Evolutionary conservation across 2,329 filamentous ascomycete genomes (phyloP).

Genomic region (Harringtonia lauricola): DNA sequence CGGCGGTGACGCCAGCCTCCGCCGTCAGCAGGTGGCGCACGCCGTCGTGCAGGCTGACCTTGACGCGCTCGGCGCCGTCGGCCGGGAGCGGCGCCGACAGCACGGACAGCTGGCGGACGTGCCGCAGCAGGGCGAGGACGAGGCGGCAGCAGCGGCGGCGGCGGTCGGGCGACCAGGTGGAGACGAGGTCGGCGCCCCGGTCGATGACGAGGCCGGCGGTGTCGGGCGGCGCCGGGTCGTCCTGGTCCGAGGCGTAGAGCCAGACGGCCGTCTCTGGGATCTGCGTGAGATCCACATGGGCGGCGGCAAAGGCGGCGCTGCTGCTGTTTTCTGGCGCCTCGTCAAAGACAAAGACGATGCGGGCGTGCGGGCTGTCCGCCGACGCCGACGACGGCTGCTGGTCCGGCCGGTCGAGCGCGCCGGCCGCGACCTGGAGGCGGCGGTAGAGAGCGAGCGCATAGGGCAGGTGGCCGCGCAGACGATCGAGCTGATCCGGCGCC

Average conservation of each 20-base stretch:
- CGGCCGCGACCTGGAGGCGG: conserved; percentile 42
- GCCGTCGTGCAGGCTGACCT: conserved; percentile 30
- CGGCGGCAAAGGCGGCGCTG: conserved; percentile 34
- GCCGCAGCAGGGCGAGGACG: conserved; percentile 18
- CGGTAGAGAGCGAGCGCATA: conserved; percentile 49
- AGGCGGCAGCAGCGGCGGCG: conserved; percentile 15
- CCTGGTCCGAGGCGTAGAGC: conserved; percentile 46
- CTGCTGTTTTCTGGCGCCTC: conserved; percentile 11
- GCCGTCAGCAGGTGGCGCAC: conserved; percentile 18
- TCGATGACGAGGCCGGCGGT: conserved; percentile 10
- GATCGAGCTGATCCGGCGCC: conserved; percentile 25
- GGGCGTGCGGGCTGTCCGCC: conserved; percentile 31
- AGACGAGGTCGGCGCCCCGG: conserved; percentile 12
- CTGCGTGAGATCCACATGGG: conserved; percentile 49
- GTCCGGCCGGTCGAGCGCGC: conserved; percentile 9
- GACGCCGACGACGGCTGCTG: conserved; percentile 26
- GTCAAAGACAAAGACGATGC: conserved; percentile 24
- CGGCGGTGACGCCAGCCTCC: conserved; percentile 12
- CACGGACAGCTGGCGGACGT: conserved; percentile 16
- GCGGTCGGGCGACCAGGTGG: conserved; percentile 5
- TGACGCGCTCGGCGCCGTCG: conserved; percentile 15
- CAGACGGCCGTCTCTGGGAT: conserved; percentile 55
- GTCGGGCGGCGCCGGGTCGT: conserved; percentile 12
- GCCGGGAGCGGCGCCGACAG: conserved; percentile 9
- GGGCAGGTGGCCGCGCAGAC: conserved; percentile 41